Evolutionary conservation across 2,329 filamentous ascomycete species (phyloP), one percentile per base, ranked within the genome.

Genomic region (Aspergillus latus): DNA sequence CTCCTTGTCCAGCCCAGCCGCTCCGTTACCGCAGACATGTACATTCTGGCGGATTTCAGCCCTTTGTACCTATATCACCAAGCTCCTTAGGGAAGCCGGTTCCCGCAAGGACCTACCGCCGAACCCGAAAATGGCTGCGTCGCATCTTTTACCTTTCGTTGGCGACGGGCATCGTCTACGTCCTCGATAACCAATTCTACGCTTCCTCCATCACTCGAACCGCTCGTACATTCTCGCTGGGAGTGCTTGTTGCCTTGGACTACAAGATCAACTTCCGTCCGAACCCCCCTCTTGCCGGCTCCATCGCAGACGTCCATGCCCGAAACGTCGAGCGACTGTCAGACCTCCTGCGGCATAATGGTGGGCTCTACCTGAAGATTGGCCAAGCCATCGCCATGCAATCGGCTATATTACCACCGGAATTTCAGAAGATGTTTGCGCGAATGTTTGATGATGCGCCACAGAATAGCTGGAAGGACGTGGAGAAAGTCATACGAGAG

Each of bases 301-400:
- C 85, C 16, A 85, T 96, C 40, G 81, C 84, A 42, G 89, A 91
- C 57, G 77, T 97, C 49, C 94, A 99, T 74, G 78, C 82, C 37
- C 87, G 94, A 59, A 96, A 89, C 69, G 94, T 94, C 0, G 85
- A 92, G 76, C 82, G 90, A 28, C 78, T 97, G 37, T 96, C 90
- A 59, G 82, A 93, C 30, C 77, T 99, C 60, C 80, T 97, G 63
- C 83, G 90, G 28, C 79, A 84, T 54, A 99, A 99, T 80, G 93
- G 94, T 59, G 94, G 94, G 0, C 76, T 99, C 15, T 99, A 97
- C 70, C 81, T 97, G 69, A 99, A 99, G 81, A 97, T 99, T 57
- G 94, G 94, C 0, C 94, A 99, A 79, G 94, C 94, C 4, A 93
- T 99, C 64, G 94, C 93, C 11, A 97, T 97, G 94, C 94, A 99